phyloP scores from a whole-genome alignment of 179 eudicot genomes.

The Amaranthus tricolor region DNA sequence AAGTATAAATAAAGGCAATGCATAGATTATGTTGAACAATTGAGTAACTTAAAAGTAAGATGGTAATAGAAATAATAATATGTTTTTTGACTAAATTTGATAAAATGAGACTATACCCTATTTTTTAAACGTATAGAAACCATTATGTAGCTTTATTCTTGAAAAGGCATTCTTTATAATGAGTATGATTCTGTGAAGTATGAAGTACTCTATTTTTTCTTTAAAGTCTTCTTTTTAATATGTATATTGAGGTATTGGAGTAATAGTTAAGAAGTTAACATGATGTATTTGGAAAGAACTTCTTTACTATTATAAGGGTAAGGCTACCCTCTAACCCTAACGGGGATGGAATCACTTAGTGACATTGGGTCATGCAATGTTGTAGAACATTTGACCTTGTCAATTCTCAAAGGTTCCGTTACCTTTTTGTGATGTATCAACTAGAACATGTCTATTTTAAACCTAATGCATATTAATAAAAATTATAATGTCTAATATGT shows the following conservation, averaged over 20 bases:
- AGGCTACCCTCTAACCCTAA: no score
- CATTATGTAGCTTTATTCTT: not conserved
- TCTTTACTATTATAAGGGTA: no score
- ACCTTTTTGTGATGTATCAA: no score
- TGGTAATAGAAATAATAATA: not conserved
- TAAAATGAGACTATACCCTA: not conserved
- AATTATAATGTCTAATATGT: no score
- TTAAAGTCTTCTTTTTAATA: not conserved
- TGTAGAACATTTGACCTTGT: no score
- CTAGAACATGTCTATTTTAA: no score
- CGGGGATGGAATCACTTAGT: no score
- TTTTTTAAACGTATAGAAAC: not conserved
- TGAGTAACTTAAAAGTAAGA: not conserved
- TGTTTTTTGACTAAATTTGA: not conserved
- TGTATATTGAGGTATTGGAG: not conserved
- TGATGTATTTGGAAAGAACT: no score
- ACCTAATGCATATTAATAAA: no score
- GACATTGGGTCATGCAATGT: no score
- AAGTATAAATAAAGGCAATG: not conserved
- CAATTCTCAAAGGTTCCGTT: no score
- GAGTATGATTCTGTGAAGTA: not conserved
- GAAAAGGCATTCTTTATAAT: not conserved
- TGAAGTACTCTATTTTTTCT: not conserved
- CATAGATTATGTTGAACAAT: not conserved
- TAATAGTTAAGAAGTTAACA: no score